A percentile compares a stretch with the other conserved stretches of the same genome.
phyloP scores from a whole-genome alignment of 768 basidiomycete species.

The Cystofilobasidium ferigula region DNA sequence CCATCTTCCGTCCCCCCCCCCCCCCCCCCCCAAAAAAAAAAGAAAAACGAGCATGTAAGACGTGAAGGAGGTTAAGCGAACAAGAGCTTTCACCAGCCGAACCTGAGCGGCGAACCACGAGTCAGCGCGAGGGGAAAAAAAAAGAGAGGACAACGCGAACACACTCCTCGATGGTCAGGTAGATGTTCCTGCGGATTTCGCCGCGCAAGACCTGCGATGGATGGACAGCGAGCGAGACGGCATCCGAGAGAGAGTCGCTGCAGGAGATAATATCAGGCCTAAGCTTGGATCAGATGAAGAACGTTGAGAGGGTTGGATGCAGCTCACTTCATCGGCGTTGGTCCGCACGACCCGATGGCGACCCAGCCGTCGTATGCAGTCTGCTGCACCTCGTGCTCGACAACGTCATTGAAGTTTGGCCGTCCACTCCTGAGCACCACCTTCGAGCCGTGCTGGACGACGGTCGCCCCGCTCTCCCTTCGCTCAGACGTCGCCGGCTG shows the following conservation, averaged over 20 bases:
- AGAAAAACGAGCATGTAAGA: too few relatives aligned
- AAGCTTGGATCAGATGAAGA: too few relatives aligned
- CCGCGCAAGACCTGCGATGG: constrained; percentile 17
- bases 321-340: constrained; percentile 22
- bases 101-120: too few relatives aligned
- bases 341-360: constrained; percentile 24
- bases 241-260: constrained; percentile 21
- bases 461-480: constrained; percentile 1
- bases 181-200: constrained; percentile 22
- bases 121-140: too few relatives aligned
- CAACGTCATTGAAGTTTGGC: constrained; percentile 20
- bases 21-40: too few relatives aligned
- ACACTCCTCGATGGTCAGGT: constrained; percentile 12
- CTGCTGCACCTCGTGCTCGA: constrained; percentile 12
- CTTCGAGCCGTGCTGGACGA: constrained; percentile 2
- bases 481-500: neutral
- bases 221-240: constrained; percentile 17
- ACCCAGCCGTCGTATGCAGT: constrained; percentile 24
- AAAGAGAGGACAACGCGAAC: too few relatives aligned
- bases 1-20: too few relatives aligned
- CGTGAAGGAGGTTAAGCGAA: too few relatives aligned
- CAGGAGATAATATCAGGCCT: too few relatives aligned
- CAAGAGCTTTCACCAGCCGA: neutral
- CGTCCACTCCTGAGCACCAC: constrained; percentile 19
- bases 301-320: neutral